Percentiles rank a stretch among this genome's conserved stretches.
Conservation (phyloP, 768 basidiomycete species). For the Tremella fuciformis region DNA sequence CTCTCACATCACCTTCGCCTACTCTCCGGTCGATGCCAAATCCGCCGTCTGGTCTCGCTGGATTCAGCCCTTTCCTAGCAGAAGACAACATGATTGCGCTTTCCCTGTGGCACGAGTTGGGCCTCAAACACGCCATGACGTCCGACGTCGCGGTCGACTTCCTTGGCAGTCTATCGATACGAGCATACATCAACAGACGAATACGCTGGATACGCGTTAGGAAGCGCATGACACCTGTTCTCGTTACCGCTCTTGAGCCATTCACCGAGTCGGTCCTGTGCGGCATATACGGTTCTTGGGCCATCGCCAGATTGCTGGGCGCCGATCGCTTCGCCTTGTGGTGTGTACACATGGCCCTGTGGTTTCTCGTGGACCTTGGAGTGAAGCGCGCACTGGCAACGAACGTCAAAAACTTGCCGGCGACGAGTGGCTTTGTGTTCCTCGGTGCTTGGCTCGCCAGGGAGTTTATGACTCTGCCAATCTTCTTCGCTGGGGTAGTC, state of each 20-base stretch:
- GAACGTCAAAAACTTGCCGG: conserved; percentile 58
- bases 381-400: conserved; percentile 75
- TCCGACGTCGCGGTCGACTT: conserved; percentile 85
- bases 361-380: conserved; percentile 77
- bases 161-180: conserved; percentile 80
- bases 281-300: conserved; percentile 63
- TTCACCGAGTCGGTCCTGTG: conserved; percentile 82
- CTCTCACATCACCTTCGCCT: conserved; percentile 49
- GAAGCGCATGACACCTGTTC: conserved; percentile 78
- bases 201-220: conserved; percentile 96
- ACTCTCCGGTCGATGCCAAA: conserved; percentile 36
- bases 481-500: conserved; percentile 76
- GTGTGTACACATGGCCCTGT: conserved; percentile 59
- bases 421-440: conserved; percentile 59
- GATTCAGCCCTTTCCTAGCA: conserved; percentile 83
- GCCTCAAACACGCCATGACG: conserved; percentile 80
- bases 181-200: conserved; percentile 80
- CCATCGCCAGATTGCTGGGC: conserved; percentile 55
- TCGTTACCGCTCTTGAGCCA: conserved; percentile 84
- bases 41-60: conserved; percentile 62
- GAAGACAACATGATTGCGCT: conserved; percentile 98
- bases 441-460: conserved; percentile 72
- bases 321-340: conserved; percentile 53
- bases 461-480: conserved; percentile 80
- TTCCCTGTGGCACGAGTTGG: conserved; percentile 89